These are phyloP conservation scores for Fusarium miscanthi DNA, from an alignment of 2,329 filamentous ascomycete genomes.

Conservation along the genomic window DNA sequence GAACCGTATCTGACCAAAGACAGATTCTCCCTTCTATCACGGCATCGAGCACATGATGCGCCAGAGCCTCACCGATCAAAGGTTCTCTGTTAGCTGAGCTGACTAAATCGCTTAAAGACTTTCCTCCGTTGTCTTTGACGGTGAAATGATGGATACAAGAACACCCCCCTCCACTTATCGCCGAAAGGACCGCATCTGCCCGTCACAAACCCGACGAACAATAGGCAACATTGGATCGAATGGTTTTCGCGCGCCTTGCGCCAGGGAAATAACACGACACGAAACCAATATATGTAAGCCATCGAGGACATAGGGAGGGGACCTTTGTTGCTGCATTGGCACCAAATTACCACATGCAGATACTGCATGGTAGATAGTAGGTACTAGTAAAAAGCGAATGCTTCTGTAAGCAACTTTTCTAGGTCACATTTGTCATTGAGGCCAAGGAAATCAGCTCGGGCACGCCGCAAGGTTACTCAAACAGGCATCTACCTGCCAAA, in stretches of 20 bases:
- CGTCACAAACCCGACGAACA: conserved; percentile 22
- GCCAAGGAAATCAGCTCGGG: background rate
- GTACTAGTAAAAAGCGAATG: background rate
- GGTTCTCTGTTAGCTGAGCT: conserved; percentile 1
- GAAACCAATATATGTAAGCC: background rate
- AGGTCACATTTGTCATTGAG: conserved; percentile 30
- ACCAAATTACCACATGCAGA: background rate
- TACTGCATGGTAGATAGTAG: background rate
- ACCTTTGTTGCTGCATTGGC: conserved; percentile 14
- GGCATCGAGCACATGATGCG: conserved; percentile 23
- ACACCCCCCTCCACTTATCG: conserved; percentile 29
- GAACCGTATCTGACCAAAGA: background rate
- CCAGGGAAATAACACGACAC: background rate
- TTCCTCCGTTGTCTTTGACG: conserved; percentile 1
- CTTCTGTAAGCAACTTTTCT: conserved; percentile 19
- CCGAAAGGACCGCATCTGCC: conserved; percentile 37
- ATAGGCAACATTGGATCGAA: background rate
- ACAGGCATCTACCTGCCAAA: conserved; percentile 11
- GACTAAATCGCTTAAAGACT: conserved; percentile 3
- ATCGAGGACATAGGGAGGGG: conserved; percentile 9
- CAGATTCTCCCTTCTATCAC: conserved; percentile 12
- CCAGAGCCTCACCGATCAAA: conserved; percentile 17
- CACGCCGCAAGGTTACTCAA: conserved; percentile 1
- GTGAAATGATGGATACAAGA: conserved; percentile 1
- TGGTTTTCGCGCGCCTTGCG: conserved; percentile 22